Evolutionary conservation across 2,329 filamentous ascomycete species (phyloP).

Genomic region (Arthrobotrys sinensis): DNA sequence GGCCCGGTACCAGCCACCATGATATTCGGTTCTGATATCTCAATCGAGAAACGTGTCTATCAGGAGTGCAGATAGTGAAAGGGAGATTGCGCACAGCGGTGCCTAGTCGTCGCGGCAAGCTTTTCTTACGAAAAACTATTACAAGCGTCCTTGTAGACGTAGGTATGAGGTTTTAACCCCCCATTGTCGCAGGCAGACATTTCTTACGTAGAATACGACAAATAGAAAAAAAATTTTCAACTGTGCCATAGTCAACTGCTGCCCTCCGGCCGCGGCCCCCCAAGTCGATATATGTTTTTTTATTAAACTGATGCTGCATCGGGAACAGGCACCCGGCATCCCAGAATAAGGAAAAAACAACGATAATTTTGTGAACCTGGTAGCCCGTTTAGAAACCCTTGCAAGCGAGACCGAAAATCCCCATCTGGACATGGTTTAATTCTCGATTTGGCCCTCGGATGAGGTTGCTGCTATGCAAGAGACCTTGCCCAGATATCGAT

Average conservation of each 20-base stretch:
- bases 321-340: conserved; percentile 57
- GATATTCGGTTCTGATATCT: conserved; percentile 58
- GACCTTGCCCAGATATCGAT: conserved; percentile 55
- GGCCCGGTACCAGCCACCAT: conserved; percentile 48
- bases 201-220: conserved; percentile 35
- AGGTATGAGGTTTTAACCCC: conserved; percentile 39
- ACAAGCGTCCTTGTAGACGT: conserved; percentile 39
- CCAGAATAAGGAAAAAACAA: conserved; percentile 54
- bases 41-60: conserved; percentile 52
- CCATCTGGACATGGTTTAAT: conserved; percentile 59
- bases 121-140: conserved; percentile 53
- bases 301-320: conserved; percentile 58
- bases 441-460: conserved; percentile 60
- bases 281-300: conserved; percentile 27
- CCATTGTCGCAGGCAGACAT: conserved; percentile 46
- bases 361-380: conserved; percentile 58
- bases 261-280: conserved; percentile 49
- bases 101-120: conserved; percentile 46
- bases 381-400: conserved; percentile 57
- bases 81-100: conserved; percentile 53
- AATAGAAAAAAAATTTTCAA: conserved; percentile 33
- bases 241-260: conserved; percentile 12
- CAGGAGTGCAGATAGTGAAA: conserved; percentile 48
- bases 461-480: conserved; percentile 53
- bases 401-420: conserved; percentile 60